phyloP scores from a whole-genome alignment of 169 alveolate genomes.

The Plasmodium malariae region DNA sequence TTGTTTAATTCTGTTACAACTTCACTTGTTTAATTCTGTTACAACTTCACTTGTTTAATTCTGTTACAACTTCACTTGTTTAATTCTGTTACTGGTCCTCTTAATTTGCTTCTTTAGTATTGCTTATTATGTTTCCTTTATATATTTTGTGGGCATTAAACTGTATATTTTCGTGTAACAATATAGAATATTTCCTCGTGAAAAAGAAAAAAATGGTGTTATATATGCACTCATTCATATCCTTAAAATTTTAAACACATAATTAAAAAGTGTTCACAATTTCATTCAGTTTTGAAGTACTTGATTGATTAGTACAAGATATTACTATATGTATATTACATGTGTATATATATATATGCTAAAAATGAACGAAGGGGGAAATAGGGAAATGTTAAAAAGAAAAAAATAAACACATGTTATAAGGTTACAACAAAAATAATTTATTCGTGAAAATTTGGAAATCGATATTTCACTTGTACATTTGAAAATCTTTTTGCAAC shows the following conservation, averaged over 20 bases:
- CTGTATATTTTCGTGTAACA: background rate
- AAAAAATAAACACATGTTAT: too few species aligned
- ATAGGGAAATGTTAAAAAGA: too few species aligned
- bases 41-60: too few species aligned
- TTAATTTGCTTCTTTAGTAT: too few species aligned
- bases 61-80: too few species aligned
- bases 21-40: too few species aligned
- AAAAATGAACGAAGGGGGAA: background rate
- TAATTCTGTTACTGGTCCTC: too few species aligned
- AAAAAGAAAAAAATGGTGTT: background rate
- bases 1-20: too few species aligned
- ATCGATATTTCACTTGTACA: background rate
- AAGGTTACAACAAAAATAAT: background rate
- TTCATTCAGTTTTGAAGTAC: background rate
- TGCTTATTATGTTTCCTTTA: background rate
- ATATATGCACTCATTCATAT: background rate
- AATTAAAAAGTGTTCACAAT: slow-evolving; percentile 4
- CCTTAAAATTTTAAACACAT: slow-evolving; percentile 16
- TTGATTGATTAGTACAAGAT: background rate
- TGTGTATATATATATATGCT: too few species aligned
- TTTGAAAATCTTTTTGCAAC: background rate
- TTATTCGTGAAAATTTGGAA: background rate
- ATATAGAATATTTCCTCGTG: background rate
- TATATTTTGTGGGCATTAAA: background rate
- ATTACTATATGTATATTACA: too few species aligned